phyloP scores from a whole-genome alignment of 2,329 filamentous ascomycete species.

The Ophiostoma novo-ulmi region DNA sequence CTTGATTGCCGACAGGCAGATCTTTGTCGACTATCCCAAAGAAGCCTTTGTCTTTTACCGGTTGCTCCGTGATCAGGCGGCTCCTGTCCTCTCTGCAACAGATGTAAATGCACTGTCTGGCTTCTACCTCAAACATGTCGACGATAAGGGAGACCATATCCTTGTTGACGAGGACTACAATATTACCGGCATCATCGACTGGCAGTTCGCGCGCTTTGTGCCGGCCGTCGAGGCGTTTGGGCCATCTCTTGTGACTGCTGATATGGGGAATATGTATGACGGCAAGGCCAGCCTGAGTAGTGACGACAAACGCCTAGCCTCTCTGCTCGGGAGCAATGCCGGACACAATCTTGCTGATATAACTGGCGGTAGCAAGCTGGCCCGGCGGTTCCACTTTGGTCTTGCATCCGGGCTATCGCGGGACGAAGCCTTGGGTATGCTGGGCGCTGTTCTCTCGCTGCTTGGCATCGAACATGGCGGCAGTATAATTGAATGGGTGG shows the following conservation, averaged over 20 bases:
- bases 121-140: conserved; percentile 19
- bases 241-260: conserved; percentile 3
- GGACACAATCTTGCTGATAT: not conserved
- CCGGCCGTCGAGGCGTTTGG: conserved; percentile 17
- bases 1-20: not conserved
- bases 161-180: conserved; percentile 16
- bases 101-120: no score
- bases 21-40: not conserved
- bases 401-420: conserved; percentile 15
- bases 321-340: not conserved
- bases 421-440: not conserved
- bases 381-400: conserved; percentile 20
- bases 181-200: conserved; percentile 21
- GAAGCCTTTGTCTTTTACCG: conserved; percentile 19
- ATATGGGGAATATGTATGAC: conserved; percentile 8
- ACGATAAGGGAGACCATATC: conserved; percentile 23
- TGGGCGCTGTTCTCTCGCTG: not conserved
- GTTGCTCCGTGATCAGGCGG: not conserved
- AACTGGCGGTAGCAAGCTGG: conserved; percentile 3
- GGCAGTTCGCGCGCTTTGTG: conserved; percentile 36
- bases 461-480: not conserved
- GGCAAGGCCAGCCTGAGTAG: not conserved
- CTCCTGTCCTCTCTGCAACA: not conserved
- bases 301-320: not conserved
- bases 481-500: not conserved